phyloP scores from a whole-genome alignment of 805 yeast genomes.

The Barnettozyma sp. region DNA sequence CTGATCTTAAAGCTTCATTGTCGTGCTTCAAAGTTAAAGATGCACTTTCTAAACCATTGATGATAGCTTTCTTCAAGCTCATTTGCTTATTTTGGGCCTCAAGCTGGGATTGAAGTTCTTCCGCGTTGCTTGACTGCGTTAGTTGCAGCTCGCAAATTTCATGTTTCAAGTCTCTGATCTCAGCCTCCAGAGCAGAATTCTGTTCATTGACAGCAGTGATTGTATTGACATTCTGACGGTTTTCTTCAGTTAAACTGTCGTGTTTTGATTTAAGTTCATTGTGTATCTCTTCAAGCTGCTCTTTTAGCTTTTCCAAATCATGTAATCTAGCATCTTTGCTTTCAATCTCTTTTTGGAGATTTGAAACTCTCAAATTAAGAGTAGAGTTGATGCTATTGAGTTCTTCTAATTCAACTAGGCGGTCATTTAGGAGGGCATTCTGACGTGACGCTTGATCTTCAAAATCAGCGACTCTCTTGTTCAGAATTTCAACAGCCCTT shows the following conservation, averaged over 20 bases:
- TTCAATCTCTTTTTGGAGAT: not conserved
- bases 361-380: not conserved
- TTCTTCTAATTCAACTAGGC: slow-evolving; percentile 14
- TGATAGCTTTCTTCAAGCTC: slow-evolving; percentile 7
- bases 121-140: not conserved
- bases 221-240: not conserved
- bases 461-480: slow-evolving; percentile 13
- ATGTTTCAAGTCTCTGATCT: not conserved
- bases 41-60: slow-evolving; percentile 7
- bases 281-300: not conserved
- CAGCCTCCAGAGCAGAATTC: not conserved
- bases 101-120: slow-evolving; percentile 1
- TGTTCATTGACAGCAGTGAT: not conserved
- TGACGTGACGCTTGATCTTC: slow-evolving; percentile 17
- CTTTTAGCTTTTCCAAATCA: not conserved
- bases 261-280: not conserved
- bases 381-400: not conserved
- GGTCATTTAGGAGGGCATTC: slow-evolving; percentile 4
- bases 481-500: slow-evolving; percentile 13
- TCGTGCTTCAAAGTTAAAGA: slow-evolving; percentile 2
- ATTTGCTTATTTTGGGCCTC: slow-evolving; percentile 3
- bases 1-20: slow-evolving; percentile 3
- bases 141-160: not conserved
- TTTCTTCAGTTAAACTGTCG: not conserved
- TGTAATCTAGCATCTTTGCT: not conserved